phyloP scores from a whole-genome alignment of 139 green algal genomes.

The Raphidocelis subcapitata region DNA sequence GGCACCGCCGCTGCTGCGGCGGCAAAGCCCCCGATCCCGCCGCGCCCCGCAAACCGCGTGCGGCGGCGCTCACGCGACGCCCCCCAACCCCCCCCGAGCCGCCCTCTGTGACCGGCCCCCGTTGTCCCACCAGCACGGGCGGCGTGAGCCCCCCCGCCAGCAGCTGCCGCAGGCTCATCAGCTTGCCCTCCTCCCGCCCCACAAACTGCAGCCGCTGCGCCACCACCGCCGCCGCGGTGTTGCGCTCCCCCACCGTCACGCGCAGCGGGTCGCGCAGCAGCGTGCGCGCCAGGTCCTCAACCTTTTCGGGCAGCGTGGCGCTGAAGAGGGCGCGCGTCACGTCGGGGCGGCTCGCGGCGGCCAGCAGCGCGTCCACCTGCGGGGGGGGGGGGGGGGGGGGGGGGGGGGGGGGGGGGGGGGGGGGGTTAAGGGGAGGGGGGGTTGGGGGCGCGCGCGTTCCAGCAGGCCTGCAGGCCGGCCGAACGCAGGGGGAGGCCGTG shows the following conservation, averaged over 20 bases:
- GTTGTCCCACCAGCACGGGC: conserved; percentile 92
- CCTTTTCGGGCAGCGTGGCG: conserved; percentile 89
- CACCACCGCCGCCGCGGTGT: conserved; percentile 67
- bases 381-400: not conserved
- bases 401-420: not conserved
- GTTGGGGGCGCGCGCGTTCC: too few species aligned
- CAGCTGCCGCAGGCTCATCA: conserved; percentile 90
- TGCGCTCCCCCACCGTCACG: conserved; percentile 80
- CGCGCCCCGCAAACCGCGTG: too few species aligned
- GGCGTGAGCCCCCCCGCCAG: conserved; percentile 74
- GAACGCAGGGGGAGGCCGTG: too few species aligned
- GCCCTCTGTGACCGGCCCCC: too few species aligned
- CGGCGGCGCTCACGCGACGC: too few species aligned
- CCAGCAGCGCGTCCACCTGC: conserved; percentile 76
- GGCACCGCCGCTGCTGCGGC: too few species aligned
- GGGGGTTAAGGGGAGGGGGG: too few species aligned
- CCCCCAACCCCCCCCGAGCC: too few species aligned
- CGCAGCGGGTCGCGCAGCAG: conserved; percentile 86
- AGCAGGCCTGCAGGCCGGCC: too few species aligned
- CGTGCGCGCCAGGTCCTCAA: conserved; percentile 81
- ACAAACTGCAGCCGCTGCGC: conserved; percentile 91
- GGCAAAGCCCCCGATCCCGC: too few species aligned
- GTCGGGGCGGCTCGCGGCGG: conserved; percentile 63
- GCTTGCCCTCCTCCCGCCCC: conserved; percentile 88
- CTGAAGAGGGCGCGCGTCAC: conserved; percentile 76